A percentile compares a stretch with the other conserved stretches of the same genome.
phyloP scores from a whole-genome alignment of 129 eudicot genomes.

The Gnaphalium uliginosum region DNA sequence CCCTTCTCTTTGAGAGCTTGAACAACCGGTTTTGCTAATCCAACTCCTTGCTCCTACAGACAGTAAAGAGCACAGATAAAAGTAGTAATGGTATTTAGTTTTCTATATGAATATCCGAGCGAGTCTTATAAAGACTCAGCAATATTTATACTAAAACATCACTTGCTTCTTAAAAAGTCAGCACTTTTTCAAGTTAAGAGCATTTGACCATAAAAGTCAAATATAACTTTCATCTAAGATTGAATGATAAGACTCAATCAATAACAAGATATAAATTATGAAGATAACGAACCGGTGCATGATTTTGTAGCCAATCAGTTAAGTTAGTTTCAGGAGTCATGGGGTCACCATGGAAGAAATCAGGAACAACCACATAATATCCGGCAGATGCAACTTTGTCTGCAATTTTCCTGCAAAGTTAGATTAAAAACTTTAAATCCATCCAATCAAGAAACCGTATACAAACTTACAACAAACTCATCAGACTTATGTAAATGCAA shows the following conservation, averaged over 20 bases:
- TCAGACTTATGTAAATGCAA: background rate
- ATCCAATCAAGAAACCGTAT: background rate
- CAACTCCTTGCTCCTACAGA: constrained; percentile 15
- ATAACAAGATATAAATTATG: constrained; percentile 18
- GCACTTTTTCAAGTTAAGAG: background rate
- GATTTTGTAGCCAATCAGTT: constrained; percentile 53
- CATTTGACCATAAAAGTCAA: background rate
- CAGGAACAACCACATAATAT: constrained; percentile 76
- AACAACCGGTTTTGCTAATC: constrained; percentile 20
- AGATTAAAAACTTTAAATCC: background rate
- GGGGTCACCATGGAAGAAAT: constrained; percentile 67
- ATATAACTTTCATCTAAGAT: too few species aligned
- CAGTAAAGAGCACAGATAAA: background rate
- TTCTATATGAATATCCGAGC: background rate
- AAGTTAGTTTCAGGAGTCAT: constrained; percentile 25
- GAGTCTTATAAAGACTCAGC: background rate
- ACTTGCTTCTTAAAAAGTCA: background rate
- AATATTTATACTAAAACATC: background rate
- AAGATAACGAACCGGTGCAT: constrained; percentile 51
- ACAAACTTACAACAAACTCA: background rate
- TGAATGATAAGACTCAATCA: background rate
- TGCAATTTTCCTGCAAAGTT: constrained; percentile 56
- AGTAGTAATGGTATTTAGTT: background rate
- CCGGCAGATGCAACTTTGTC: constrained; percentile 78
- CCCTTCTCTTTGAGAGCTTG: constrained; percentile 71